Evolutionary conservation across 2,329 filamentous ascomycete species (phyloP), one percentile per base, ranked within the genome.

Genomic region (Phoma sp.): DNA sequence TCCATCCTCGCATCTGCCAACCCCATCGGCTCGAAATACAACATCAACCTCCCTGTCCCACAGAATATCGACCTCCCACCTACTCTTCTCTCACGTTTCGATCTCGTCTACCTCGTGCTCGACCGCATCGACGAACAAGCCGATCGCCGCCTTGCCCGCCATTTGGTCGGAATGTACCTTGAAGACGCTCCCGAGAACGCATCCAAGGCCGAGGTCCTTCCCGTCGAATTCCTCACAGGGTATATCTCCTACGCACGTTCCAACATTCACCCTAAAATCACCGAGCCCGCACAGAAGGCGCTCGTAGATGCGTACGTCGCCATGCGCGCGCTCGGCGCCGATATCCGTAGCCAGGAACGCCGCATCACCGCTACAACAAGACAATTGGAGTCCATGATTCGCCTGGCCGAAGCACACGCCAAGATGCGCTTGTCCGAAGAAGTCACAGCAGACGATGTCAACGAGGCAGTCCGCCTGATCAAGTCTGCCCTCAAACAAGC

Each of bases 21-120:
- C 73, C 95, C 95, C 1, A 98, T 99, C 63, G 95, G 95, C 68
- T 96, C 92, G 78, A 93, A 96, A 73, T 99, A 99, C 80, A 98
- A 99, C 76, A 90, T 92, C 2, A 94, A 96, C 69, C 80, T 99
- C 22, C 93, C 95, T 0, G 95, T 99, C 13, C 95, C 95, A 3
- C 93, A 98, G 70, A 99, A 99, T 76, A 99, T 99, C 67, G 95
- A 99, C 71, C 85, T 99, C 8, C 95, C 95, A 0, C 95, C 95
- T 0, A 99, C 95, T 0, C 83, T 99, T 6, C 85, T 99, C 47
- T 97, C 93, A 5, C 89, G 95, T 82, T 99, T 99, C 73, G 95
- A 99, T 74, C 82, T 99, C 6, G 94, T 99, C 45, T 99, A 99
- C 72, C 86, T 99, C 1, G 95, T 99, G 38, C 87, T 99, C 43